Percentiles rank a stretch among this genome's conserved stretches.
Evolutionary conservation across 495 filamentous ascomycete species (phyloP).

Genomic region (Penicillium bialowiezense): DNA sequence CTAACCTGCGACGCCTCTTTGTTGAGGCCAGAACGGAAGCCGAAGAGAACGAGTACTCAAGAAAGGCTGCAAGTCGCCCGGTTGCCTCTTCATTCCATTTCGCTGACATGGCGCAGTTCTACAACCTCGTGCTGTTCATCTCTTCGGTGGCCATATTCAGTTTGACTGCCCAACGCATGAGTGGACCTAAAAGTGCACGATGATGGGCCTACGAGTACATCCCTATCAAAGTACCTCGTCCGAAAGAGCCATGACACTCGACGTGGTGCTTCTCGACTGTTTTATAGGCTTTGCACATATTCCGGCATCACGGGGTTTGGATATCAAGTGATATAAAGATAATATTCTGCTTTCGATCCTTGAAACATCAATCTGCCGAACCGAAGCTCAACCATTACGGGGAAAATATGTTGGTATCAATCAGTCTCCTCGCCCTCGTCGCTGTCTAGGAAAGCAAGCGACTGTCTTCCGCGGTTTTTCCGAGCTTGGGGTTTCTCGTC

Average conservation of each 20-base stretch:
- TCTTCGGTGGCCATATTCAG: slow-evolving; percentile 92
- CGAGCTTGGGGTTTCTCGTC: slow-evolving; percentile 37
- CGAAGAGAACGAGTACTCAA: slow-evolving; percentile 91
- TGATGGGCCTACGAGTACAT: slow-evolving; percentile 24
- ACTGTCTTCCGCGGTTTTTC: slow-evolving; percentile 42
- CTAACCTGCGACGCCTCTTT: slow-evolving; percentile 92
- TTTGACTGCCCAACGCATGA: slow-evolving; percentile 77
- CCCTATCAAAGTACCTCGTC: no score
- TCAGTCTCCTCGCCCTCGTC: slow-evolving; percentile 55
- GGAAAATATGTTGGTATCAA: slow-evolving; percentile 19
- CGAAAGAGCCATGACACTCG: no score
- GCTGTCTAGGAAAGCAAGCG: slow-evolving; percentile 53
- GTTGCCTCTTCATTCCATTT: background rate
- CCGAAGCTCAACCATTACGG: background rate
- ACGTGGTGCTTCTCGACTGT: no score
- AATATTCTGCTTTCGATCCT: background rate
- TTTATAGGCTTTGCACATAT: no score
- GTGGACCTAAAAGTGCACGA: slow-evolving; percentile 37
- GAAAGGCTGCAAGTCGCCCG: slow-evolving; percentile 66
- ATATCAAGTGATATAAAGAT: slow-evolving; percentile 2
- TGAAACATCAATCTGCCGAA: slow-evolving; percentile 2
- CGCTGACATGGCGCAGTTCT: slow-evolving; percentile 62
- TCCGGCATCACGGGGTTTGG: background rate
- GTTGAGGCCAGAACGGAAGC: slow-evolving; percentile 91
- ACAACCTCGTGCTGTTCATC: slow-evolving; percentile 94